These are phyloP conservation scores for Suillus ampliporus DNA, from an alignment of 768 basidiomycete species.

Conservation along the genomic window DNA sequence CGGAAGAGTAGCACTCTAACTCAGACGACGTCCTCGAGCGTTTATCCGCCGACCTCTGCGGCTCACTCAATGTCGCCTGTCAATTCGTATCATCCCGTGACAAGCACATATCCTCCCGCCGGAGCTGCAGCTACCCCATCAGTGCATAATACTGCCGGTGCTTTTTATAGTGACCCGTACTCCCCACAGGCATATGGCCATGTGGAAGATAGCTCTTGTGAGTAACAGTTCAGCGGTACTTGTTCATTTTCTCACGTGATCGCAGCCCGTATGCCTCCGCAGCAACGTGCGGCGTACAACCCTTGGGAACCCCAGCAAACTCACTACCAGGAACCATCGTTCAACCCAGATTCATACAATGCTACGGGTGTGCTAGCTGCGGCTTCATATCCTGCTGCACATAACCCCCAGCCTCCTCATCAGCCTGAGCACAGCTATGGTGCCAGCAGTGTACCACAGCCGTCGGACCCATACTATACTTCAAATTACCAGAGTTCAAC, in stretches of 20 bases:
- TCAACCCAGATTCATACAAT: constrained; percentile 50
- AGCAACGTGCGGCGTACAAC: constrained; percentile 51
- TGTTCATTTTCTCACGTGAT: constrained; percentile 12
- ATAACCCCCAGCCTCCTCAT: constrained; percentile 19
- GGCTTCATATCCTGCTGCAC: constrained; percentile 21
- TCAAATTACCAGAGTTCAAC: constrained; percentile 22
- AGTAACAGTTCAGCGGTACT: constrained; percentile 29
- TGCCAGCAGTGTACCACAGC: constrained; percentile 48
- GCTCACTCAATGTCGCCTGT: constrained; percentile 15
- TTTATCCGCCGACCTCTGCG: constrained; percentile 43
- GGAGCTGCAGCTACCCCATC: constrained; percentile 29
- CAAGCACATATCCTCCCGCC: constrained; percentile 31
- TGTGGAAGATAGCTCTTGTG: constrained; percentile 57
- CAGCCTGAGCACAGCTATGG: constrained; percentile 60
- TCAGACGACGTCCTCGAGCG: constrained; percentile 44
- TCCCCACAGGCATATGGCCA: constrained; percentile 55
- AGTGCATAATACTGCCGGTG: constrained; percentile 27
- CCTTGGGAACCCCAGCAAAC: constrained; percentile 21
- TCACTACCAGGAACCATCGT: constrained; percentile 32
- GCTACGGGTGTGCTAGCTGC: constrained; percentile 24
- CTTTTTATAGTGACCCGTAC: constrained; percentile 35
- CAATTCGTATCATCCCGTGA: constrained; percentile 38
- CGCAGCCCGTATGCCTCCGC: constrained; percentile 59
- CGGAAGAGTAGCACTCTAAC: constrained; percentile 46
- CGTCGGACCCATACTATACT: constrained; percentile 38